Evolutionary conservation across 2,329 filamentous ascomycete species (phyloP), one percentile per base, ranked within the genome.

Genomic region (Paradendryphiella salina): DNA sequence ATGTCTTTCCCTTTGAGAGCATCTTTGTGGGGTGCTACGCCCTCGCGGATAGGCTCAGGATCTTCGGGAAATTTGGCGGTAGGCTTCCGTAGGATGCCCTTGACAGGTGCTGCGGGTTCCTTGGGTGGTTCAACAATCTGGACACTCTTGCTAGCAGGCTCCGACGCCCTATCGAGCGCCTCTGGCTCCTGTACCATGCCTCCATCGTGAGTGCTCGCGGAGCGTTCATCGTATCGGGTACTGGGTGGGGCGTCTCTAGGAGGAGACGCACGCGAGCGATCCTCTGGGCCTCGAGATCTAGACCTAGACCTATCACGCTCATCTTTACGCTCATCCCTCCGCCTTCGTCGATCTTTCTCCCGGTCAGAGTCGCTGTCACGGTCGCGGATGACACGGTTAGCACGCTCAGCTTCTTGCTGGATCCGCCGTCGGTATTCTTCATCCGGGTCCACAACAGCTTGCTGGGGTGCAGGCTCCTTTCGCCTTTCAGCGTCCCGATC

Each of bases 1-100:
- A 90, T 89, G 32, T 89, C 87, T 55, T 86, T 85, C 47, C 71
- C 72, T 68, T 85, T 85, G 72, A 87, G 85, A 40, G 89, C 86
- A 68, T 96, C 90, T 75, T 96, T 96, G 67, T 96, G 83, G n/a
- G 92, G 92, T 1, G 92, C 91, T 5, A 96, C 93, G 13, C 92
- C 93, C 71, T 96, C 93, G 15, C 92, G 84, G 29, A 95, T 81
- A 0, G 90, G 87, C 59, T 91, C 87, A 0, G 85, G 83, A 55
- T 96, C 88, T 66, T 96, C 92, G 0, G 93, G 93, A 65, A 96
- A 97, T 64, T 87, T 88, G 20, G 82, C 80, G 13, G 85, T 90
- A 0, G 93, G 92, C 46, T 84, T 82, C 72, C 95, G 94, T 35
- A 97, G 79, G 49, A 97, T 97, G 13, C 91, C 87, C 72, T 88